A percentile compares a stretch with the other conserved stretches of the same genome.
phyloP scores from a whole-genome alignment of 2,329 filamentous ascomycete genomes.

The Colletotrichum sp. region DNA sequence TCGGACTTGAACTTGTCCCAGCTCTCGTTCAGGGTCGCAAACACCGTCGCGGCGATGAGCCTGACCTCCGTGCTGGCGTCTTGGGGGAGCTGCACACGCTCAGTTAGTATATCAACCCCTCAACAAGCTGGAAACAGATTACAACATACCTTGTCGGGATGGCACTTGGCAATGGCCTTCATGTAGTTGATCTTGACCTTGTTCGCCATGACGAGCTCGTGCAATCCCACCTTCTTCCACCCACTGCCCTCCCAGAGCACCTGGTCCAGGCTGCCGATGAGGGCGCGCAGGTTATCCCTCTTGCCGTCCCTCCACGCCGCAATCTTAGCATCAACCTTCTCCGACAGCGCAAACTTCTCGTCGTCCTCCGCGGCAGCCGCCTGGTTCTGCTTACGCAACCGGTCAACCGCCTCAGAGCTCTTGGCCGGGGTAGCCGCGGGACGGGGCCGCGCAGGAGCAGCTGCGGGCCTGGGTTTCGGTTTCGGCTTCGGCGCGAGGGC shows the following conservation, averaged over 20 bases:
- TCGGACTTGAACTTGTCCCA: conserved; percentile 77
- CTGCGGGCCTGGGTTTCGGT: conserved; percentile 45
- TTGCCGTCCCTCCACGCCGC: conserved; percentile 88
- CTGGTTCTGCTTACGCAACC: conserved; percentile 82
- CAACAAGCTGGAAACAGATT: neutral
- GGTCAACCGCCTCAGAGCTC: conserved; percentile 78
- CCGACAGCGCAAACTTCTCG: conserved; percentile 88
- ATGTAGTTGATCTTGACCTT: conserved; percentile 99
- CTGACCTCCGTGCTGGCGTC: conserved; percentile 68
- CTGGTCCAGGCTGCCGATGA: conserved; percentile 84
- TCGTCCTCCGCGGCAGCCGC: conserved; percentile 87
- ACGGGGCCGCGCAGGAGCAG: conserved; percentile 30
- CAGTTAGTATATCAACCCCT: neutral
- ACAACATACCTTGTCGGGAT: conserved; percentile 90
- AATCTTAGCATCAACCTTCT: conserved; percentile 83
- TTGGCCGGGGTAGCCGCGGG: conserved; percentile 51
- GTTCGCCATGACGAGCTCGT: conserved; percentile 88
- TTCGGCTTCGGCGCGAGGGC: conserved; percentile 76
- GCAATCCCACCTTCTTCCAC: conserved; percentile 97
- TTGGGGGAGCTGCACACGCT: conserved; percentile 58
- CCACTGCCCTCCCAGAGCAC: conserved; percentile 92
- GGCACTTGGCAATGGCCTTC: conserved; percentile 98
- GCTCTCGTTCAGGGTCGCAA: conserved; percentile 72
- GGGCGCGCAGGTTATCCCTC: conserved; percentile 86
- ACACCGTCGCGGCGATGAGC: conserved; percentile 70